A percentile compares a stretch with the other conserved stretches of the same genome.
Conservation (phyloP, 169 alveolate species). For the Eimeria brunetti region DNA sequence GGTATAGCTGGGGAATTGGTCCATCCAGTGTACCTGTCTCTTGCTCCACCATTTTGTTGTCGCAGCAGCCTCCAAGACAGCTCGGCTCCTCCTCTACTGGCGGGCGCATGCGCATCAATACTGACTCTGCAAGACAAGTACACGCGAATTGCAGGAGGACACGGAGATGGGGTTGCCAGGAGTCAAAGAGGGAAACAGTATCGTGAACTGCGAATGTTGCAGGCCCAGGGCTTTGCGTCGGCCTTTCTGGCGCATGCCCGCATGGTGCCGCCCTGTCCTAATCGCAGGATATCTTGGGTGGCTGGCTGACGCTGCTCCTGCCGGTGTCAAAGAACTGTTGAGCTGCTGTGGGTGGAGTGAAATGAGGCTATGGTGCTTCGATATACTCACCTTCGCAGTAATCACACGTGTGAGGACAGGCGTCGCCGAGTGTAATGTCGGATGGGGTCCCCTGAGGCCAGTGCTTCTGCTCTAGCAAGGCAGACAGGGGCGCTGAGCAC, state of each 20-base stretch:
- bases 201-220: background rate
- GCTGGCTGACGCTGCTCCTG: background rate
- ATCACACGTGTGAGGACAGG: conserved; percentile 64
- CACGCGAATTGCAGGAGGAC: background rate
- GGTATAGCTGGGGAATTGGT: background rate
- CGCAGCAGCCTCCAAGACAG: conserved; percentile 81
- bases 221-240: background rate
- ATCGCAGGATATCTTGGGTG: background rate
- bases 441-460: conserved; percentile 72
- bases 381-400: conserved; percentile 45
- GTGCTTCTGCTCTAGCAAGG: conserved; percentile 43
- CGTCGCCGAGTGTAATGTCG: conserved; percentile 41
- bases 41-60: conserved; percentile 76
- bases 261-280: background rate
- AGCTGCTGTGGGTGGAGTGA: background rate
- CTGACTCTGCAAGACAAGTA: conserved; percentile 44
- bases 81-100: conserved; percentile 42
- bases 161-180: background rate
- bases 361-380: background rate
- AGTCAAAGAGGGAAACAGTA: background rate
- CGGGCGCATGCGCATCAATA: conserved; percentile 59
- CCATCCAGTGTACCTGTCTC: conserved; percentile 58
- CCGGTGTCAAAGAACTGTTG: background rate
- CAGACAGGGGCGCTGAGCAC: conserved; percentile 48
- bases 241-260: background rate